Base-by-base conservation (phyloP, 257 asterid species). In the Nicotiana otophora region DNA sequence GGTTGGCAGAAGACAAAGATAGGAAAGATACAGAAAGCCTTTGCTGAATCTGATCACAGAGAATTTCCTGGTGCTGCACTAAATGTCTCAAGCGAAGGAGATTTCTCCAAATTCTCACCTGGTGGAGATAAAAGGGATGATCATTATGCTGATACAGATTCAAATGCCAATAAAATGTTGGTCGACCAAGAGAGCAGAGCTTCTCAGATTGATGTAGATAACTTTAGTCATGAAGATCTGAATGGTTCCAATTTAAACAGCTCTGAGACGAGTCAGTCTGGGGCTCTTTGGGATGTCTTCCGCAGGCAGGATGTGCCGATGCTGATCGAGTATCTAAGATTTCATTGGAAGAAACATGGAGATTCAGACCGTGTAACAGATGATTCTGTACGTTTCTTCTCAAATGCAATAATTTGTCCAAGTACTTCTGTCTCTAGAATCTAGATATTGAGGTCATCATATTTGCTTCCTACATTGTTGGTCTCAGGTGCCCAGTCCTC, bases 251-350 rank as follows among this genome's bases (percentile, higher is more conserved):
- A 81, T 84, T 90, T 72, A 68, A 78, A 81, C 26, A 60, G 36
- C 67, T 66, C 64, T n/a, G 91, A 82, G 78, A 84, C 76, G 78
- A 78, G 87, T 83, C 84, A 69, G 84, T 90, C 94, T 15, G 99
- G 98, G 88, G 98, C 98, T 66, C 84, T 84, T 79, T 96, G 98
- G 97, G 98, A 96, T 82, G 89, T 94, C 89, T 96, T 93, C 76
- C 92, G 93, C 83, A 92, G 95, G 58, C 91, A 90, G 86, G 99
- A 96, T 89, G 89, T 92, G 70, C 95, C 98, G 20, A 91, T 88
- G 89, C 87, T 96, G 78, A 86, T 84, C 79, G 90, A 92, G 86
- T 96, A 91, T 78, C 83, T 96, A 81, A 86, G 86, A 85, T 82
- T 74, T 81, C 97, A 93, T 84, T 79, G 91, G 87, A 84, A 81